phyloP scores from a whole-genome alignment of 768 basidiomycete species.

The Lepiota subincarnata region DNA sequence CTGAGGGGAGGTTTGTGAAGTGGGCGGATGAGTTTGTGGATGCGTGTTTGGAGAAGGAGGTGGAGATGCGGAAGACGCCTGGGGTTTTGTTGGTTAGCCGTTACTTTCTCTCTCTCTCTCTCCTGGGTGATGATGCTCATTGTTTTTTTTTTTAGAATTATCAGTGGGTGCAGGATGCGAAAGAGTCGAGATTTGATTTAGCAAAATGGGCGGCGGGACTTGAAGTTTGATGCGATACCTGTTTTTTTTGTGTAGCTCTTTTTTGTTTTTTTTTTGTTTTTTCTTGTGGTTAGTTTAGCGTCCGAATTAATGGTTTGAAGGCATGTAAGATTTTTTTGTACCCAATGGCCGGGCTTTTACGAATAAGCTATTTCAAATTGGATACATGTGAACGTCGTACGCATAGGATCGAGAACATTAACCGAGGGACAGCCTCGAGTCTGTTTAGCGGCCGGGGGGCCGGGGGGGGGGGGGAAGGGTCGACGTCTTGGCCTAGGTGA shows the following conservation, averaged over 20 bases:
- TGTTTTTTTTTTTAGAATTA: not conserved
- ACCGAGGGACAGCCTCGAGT: no score
- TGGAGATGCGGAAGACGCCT: slow-evolving; percentile 74
- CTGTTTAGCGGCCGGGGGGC: no score
- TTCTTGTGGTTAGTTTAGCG: not conserved
- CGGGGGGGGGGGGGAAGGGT: no score
- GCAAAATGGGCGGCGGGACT: slow-evolving; percentile 1
- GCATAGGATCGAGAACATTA: no score
- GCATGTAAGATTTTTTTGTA: no score
- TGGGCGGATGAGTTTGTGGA: slow-evolving; percentile 87
- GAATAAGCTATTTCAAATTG: no score
- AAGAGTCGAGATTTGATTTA: slow-evolving; percentile 7
- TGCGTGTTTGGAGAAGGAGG: slow-evolving; percentile 87
- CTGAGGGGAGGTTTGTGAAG: slow-evolving; percentile 57
- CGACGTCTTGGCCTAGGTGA: no score
- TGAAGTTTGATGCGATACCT: not conserved
- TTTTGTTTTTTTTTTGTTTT: not conserved
- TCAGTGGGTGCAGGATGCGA: slow-evolving; percentile 8
- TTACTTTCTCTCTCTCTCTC: slow-evolving; percentile 17
- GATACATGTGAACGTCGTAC: no score
- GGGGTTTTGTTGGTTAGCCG: slow-evolving; percentile 81
- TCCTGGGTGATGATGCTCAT: not conserved
- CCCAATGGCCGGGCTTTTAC: no score
- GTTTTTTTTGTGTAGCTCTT: not conserved
- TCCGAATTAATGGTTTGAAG: no score